Percentiles rank a stretch among this genome's conserved stretches.
phyloP scores from a whole-genome alignment of 805 yeast species.

The Lipomyces japonicus region DNA sequence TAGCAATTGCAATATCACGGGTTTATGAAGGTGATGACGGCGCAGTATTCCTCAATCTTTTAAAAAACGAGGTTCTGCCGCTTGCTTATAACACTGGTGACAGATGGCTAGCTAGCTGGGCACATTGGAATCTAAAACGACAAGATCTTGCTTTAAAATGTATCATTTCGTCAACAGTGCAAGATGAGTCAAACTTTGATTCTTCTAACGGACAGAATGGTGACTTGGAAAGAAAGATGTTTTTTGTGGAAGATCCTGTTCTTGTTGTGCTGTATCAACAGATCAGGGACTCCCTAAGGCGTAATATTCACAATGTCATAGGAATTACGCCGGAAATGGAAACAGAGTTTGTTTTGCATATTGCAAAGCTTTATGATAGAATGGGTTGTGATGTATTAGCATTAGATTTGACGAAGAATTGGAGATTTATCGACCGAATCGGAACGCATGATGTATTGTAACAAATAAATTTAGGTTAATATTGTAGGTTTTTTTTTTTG shows the following conservation, averaged over 20 bases:
- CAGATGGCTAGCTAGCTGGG: constrained; percentile 79
- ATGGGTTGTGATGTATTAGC: constrained; percentile 91
- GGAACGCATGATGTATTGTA: no score
- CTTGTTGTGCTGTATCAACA: constrained; percentile 60
- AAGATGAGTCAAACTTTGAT: not conserved
- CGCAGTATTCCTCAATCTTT: constrained; percentile 47
- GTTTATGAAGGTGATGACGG: constrained; percentile 61
- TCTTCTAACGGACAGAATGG: not conserved
- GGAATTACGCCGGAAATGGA: constrained; percentile 48
- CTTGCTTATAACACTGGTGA: constrained; percentile 59
- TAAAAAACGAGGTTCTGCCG: constrained; percentile 54
- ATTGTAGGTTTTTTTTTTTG: no score
- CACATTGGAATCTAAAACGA: constrained; percentile 61
- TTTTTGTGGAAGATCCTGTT: constrained; percentile 76
- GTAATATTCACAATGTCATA: constrained; percentile 50
- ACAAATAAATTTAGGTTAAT: no score
- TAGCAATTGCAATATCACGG: constrained; percentile 80
- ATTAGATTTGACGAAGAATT: constrained; percentile 55
- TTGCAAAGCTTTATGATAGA: constrained; percentile 63
- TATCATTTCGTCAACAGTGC: constrained; percentile 12
- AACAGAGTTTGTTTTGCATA: constrained; percentile 57
- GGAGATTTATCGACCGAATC: constrained; percentile 51
- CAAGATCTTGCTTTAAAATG: constrained; percentile 51
- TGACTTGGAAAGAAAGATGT: constrained; percentile 31
- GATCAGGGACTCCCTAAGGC: constrained; percentile 52